Percentiles rank a stretch among this genome's conserved stretches.
phyloP scores from a whole-genome alignment of 2,329 filamentous ascomycete genomes.

The Ceratocystiopsis brevicomis region DNA sequence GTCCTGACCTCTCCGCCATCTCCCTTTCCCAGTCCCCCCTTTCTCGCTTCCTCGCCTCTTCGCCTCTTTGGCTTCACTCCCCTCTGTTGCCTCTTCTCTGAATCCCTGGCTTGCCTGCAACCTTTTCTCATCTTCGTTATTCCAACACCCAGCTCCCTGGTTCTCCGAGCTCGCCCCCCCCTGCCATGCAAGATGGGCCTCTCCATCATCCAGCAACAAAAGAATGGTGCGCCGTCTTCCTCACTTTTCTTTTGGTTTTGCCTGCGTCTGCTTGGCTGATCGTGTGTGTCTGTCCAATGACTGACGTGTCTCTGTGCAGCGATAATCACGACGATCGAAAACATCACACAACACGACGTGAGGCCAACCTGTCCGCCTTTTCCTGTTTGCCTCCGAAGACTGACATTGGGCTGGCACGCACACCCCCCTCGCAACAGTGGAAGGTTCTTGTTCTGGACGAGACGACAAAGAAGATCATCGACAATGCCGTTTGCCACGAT shows the following conservation, averaged over 20 bases:
- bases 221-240: neutral
- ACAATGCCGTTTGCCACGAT: constrained; percentile 86
- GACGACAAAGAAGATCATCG: constrained; percentile 63
- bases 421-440: constrained; percentile 46
- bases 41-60: neutral
- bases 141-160: no score
- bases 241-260: neutral
- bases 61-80: neutral
- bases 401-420: neutral
- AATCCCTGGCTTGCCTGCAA: no score
- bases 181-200: constrained; percentile 46
- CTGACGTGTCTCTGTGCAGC: constrained; percentile 25
- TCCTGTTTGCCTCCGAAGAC: neutral
- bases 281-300: neutral
- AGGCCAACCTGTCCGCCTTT: constrained; percentile 12
- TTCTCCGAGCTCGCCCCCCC: no score
- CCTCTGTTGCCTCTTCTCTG: no score
- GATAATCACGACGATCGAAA: constrained; percentile 54
- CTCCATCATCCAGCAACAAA: constrained; percentile 66
- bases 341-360: constrained; percentile 68
- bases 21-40: neutral
- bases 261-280: neutral
- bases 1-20: neutral
- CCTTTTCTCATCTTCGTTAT: no score
- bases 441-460: constrained; percentile 89